These are phyloP conservation scores for Coemansia sp. DNA, from an alignment of 192 early-diverging fungal species.

Conservation along the genomic window DNA sequence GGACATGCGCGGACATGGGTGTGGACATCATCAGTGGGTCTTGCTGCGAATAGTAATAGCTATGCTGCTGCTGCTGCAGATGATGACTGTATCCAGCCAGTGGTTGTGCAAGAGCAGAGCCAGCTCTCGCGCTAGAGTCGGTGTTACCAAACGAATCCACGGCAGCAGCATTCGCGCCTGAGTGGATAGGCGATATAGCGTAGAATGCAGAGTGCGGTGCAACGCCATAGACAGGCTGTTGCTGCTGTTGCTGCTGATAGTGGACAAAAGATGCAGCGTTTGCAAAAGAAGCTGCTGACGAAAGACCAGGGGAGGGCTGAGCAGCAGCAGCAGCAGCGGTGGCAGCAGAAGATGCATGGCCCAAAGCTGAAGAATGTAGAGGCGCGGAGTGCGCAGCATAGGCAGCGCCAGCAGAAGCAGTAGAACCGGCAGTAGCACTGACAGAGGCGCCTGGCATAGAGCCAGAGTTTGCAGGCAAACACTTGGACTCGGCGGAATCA, in stretches of 20 bases:
- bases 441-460: no score
- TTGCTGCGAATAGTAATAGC: slow-evolving; percentile 16
- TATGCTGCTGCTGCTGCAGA: slow-evolving; percentile 20
- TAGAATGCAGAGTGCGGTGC: slow-evolving; percentile 39
- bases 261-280: slow-evolving; percentile 2
- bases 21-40: slow-evolving; percentile 15
- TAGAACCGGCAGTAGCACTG: neutral
- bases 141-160: neutral
- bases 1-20: slow-evolving; percentile 10
- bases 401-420: neutral
- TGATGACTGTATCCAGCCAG: slow-evolving; percentile 7
- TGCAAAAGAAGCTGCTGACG: neutral
- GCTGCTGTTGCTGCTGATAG: slow-evolving; percentile 25
- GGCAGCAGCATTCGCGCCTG: slow-evolving; percentile 5
- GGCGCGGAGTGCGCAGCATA: slow-evolving; percentile 10
- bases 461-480: neutral
- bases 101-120: neutral
- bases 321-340: slow-evolving; percentile 1
- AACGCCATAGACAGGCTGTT: slow-evolving; percentile 17
- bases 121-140: neutral
- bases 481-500: neutral
- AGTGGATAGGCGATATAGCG: slow-evolving; percentile 26
- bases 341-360: neutral
- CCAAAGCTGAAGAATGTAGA: slow-evolving; percentile 14
- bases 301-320: slow-evolving; percentile 17